phyloP scores from a whole-genome alignment of 2,329 filamentous ascomycete genomes.

The Calonectria crousiana region DNA sequence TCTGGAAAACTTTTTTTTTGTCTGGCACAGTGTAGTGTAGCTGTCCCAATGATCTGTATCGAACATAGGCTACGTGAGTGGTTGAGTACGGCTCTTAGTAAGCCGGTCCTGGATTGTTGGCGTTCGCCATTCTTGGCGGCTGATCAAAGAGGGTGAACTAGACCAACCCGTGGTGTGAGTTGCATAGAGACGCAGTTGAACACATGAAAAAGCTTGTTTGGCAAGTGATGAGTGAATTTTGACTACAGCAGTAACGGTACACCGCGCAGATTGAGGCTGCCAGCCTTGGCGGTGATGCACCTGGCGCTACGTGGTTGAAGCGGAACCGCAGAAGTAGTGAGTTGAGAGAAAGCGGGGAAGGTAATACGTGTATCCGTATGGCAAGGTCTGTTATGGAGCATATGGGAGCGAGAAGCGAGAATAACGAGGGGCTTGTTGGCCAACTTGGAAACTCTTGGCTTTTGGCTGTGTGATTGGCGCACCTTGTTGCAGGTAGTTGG shows the following conservation, averaged over 20 bases:
- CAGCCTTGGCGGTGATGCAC: slow-evolving; percentile 7
- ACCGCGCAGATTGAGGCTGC: not conserved
- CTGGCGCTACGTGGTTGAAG: slow-evolving; percentile 5
- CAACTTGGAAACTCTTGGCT: not conserved
- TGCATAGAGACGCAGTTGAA: not conserved
- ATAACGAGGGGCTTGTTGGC: not conserved
- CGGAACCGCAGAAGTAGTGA: slow-evolving; percentile 4
- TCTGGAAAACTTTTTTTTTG: not conserved
- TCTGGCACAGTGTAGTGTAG: not conserved
- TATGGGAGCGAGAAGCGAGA: not conserved
- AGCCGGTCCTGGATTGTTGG: not conserved
- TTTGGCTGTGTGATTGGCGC: not conserved
- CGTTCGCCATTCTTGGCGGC: not conserved
- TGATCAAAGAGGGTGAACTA: not conserved
- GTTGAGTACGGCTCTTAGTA: not conserved
- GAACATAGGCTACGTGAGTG: not conserved
- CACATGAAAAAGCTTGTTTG: not conserved
- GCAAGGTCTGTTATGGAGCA: not conserved
- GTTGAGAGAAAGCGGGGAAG: not conserved
- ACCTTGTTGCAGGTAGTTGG: slow-evolving; percentile 10
- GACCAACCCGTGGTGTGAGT: not conserved
- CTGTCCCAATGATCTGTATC: not conserved
- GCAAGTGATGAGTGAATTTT: slow-evolving; percentile 6
- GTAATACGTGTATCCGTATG: slow-evolving; percentile 7
- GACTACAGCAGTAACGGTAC: not conserved